Evolutionary conservation across 306 rosid species (phyloP).

Genomic region (Prinsepia uniflora): DNA sequence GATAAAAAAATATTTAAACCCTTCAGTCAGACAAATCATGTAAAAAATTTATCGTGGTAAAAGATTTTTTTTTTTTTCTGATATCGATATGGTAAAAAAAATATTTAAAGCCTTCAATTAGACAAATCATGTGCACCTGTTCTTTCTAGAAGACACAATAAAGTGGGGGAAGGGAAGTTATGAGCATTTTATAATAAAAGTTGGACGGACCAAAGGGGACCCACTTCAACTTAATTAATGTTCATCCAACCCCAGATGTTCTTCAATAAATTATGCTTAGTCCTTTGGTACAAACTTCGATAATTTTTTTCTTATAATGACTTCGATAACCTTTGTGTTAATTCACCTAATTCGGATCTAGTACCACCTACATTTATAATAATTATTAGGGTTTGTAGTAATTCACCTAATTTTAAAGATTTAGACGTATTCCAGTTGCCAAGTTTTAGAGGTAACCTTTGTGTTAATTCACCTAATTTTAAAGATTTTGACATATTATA

Average conservation of each 20-base stretch:
- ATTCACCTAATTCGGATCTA: slow-evolving; percentile 6
- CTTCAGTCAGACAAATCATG: too few relatives aligned
- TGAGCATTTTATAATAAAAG: too few relatives aligned
- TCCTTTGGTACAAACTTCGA: slow-evolving; percentile 3
- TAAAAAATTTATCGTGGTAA: too few relatives aligned
- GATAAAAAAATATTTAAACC: too few relatives aligned
- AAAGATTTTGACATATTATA: slow-evolving; percentile 2
- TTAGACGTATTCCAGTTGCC: too few relatives aligned
- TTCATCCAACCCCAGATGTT: background rate
- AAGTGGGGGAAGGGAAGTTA: background rate
- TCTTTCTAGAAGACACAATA: too few relatives aligned
- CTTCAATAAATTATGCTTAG: background rate
- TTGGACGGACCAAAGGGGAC: slow-evolving; percentile 17
- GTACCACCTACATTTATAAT: background rate
- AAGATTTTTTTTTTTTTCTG: too few relatives aligned
- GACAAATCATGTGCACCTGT: too few relatives aligned
- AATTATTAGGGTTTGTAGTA: slow-evolving; percentile 19
- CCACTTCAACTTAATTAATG: slow-evolving; percentile 5
- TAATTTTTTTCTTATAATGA: background rate
- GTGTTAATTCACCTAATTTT: too few relatives aligned
- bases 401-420: slow-evolving; percentile 14
- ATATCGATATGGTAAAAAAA: too few relatives aligned
- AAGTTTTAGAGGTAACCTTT: too few relatives aligned
- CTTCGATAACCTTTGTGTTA: slow-evolving; percentile 9
- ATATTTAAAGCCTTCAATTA: too few relatives aligned